Evolutionary conservation across 2,329 filamentous ascomycete genomes (phyloP).

Genomic region (Pseudocercospora pini-densiflorae): DNA sequence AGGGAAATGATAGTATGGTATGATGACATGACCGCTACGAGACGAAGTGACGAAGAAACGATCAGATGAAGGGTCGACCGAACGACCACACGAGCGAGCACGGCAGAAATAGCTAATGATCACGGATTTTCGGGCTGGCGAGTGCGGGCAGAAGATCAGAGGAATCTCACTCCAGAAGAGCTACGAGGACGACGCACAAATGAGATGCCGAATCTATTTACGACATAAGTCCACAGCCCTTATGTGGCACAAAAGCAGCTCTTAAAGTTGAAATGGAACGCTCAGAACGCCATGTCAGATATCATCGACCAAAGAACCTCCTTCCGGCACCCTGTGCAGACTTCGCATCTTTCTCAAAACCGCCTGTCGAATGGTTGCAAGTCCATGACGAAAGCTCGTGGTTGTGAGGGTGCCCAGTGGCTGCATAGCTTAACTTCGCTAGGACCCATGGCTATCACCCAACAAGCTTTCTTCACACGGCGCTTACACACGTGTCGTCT

Average conservation of each 20-base stretch:
- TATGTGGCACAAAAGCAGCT: not conserved
- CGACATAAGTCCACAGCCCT: not conserved
- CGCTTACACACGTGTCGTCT: not conserved
- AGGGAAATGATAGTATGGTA: slow-evolving; percentile 5
- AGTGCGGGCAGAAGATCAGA: not conserved
- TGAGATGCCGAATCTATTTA: not conserved
- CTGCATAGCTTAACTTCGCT: not conserved
- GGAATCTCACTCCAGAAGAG: not conserved
- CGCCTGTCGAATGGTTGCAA: not conserved
- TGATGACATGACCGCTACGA: not conserved
- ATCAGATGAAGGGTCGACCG: no score
- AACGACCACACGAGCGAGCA: no score
- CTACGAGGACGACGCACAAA: not conserved
- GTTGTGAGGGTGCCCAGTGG: not conserved
- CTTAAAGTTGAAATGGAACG: not conserved
- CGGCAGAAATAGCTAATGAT: not conserved
- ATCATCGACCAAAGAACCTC: not conserved
- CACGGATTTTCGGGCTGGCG: no score
- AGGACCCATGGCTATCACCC: not conserved
- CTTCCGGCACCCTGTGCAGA: not conserved
- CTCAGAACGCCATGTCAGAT: not conserved
- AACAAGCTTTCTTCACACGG: not conserved
- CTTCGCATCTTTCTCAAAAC: not conserved
- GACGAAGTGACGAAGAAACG: no score
- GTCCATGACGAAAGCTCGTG: not conserved